A percentile compares a stretch with the other conserved stretches of the same genome.
Evolutionary conservation across 2,329 filamentous ascomycete genomes (phyloP).

Genomic region (Sporothrix schenckii): DNA sequence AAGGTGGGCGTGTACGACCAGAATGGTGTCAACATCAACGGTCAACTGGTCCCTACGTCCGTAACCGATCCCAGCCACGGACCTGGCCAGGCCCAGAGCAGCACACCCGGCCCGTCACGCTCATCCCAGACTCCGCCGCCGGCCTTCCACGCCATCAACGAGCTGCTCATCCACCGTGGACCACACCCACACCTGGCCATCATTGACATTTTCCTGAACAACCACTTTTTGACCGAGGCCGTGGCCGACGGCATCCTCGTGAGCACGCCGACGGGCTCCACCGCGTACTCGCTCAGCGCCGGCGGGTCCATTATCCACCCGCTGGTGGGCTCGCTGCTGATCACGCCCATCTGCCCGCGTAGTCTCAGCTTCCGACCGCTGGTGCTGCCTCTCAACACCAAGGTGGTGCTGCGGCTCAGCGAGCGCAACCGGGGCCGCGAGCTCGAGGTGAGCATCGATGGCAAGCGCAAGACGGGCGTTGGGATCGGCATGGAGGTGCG

Average conservation of each 20-base stretch:
- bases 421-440: constrained; percentile 76
- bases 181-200: constrained; percentile 87
- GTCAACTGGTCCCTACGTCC: constrained; percentile 53
- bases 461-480: constrained; percentile 68
- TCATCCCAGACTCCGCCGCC: constrained; percentile 39
- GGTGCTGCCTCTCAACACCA: constrained; percentile 82
- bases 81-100: background rate
- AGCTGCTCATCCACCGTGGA: constrained; percentile 90
- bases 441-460: constrained; percentile 79
- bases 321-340: constrained; percentile 80
- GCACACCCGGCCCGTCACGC: too few relatives aligned
- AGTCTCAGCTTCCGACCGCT: constrained; percentile 90
- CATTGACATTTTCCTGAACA: constrained; percentile 87
- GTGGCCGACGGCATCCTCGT: constrained; percentile 95
- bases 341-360: constrained; percentile 92
- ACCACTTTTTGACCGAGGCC: constrained; percentile 86
- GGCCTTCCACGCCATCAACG: constrained; percentile 78
- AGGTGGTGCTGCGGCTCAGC: constrained; percentile 79
- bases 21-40: constrained; percentile 63
- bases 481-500: constrained; percentile 80
- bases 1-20: constrained; percentile 82
- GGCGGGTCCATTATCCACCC: constrained; percentile 95
- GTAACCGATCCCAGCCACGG: constrained; percentile 24
- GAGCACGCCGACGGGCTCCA: constrained; percentile 90
- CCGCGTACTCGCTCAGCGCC: constrained; percentile 90